Base-by-base conservation (phyloP, 1,139 yeast genomes). In the Groenewaldozyma auringiensis region DNA sequence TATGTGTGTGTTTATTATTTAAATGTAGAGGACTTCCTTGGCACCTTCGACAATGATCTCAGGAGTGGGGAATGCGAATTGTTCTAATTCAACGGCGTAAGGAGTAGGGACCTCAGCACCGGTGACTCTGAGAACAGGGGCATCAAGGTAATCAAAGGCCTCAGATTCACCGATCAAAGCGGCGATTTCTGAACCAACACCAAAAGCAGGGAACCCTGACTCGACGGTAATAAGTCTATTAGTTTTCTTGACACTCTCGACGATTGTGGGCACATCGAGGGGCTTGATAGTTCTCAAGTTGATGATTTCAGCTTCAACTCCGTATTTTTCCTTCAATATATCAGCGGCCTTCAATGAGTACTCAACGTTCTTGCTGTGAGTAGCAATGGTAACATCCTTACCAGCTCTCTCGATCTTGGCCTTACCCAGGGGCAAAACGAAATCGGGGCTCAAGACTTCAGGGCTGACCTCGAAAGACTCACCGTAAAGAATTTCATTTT, bases 21-120 rank as follows among this genome's bases (percentile, higher is more conserved):
- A 61, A 75, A 83, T 60, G 57, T 94, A 84, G 68, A 89, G 76
- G 47, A 85, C 96, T 71, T 84, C 83, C 77, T 83, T 89, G 58
- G 82, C 80, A 58, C 95, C 96, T 76, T 92, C 83, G 66, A 85
- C 77, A 60, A 94, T 84, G 56, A 88, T 79, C 64, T 87, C 94
- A 50, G 85, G 78, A 67, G 89, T 95, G 67, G 98, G 98, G 95
- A 94, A 92, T 48, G 98, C 96, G 67, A 92, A 86, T 72, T 85
- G 94, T 78, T 94, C 99, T 66, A 94, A 79, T 72, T 84, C 94
- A 70, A 81, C 79, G 59, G 96, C 96, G 67, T 94, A 94, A 55
- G 99, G 99, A 59, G 98, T 94, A 67, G 99, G 98, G 34, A 89
- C 96, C 73, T 94, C 99, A 65, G 97, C 94, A 69, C 98, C 98